Percentiles rank a stretch among this genome's conserved stretches.
Conservation (phyloP, 768 basidiomycete genomes). For the Goffeauzyma gilvescens region DNA sequence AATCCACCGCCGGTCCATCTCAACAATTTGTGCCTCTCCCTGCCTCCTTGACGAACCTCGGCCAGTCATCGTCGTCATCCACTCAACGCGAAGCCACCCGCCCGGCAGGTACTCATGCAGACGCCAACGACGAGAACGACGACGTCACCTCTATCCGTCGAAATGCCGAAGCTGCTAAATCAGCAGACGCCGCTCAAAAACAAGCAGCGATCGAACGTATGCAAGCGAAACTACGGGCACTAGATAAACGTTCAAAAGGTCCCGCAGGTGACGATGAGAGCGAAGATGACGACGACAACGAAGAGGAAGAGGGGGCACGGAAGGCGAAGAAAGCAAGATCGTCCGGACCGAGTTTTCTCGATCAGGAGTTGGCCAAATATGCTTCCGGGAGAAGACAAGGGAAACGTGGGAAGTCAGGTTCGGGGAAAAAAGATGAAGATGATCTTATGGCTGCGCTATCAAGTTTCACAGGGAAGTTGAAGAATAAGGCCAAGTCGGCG, state of each 20-base stretch:
- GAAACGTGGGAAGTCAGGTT: constrained; percentile 55
- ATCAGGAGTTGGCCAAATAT: constrained; percentile 68
- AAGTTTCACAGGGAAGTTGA: constrained; percentile 17
- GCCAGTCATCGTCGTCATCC: too few relatives aligned
- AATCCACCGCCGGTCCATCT: neutral
- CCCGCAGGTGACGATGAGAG: constrained; percentile 19
- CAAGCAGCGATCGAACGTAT: constrained; percentile 37
- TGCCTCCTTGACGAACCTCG: neutral
- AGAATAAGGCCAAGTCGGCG: constrained; percentile 14
- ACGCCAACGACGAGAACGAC: neutral
- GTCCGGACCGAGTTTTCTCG: constrained; percentile 47
- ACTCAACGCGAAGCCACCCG: too few relatives aligned
- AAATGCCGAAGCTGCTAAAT: constrained; percentile 6
- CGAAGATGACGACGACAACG: constrained; percentile 48
- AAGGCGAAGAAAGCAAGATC: constrained; percentile 40
- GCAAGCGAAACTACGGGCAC: constrained; percentile 68
- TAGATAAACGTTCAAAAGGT: constrained; percentile 44
- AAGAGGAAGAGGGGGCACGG: constrained; percentile 32
- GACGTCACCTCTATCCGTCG: constrained; percentile 7
- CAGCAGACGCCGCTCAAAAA: constrained; percentile 3
- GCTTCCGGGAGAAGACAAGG: constrained; percentile 42
- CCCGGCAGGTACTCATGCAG: too few relatives aligned
- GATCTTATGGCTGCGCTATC: constrained; percentile 26
- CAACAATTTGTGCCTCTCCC: neutral
- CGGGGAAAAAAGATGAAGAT: constrained; percentile 31